These are phyloP conservation scores for Alternaria longipes DNA, from an alignment of 2,329 filamentous ascomycete genomes.

Conservation along the genomic window DNA sequence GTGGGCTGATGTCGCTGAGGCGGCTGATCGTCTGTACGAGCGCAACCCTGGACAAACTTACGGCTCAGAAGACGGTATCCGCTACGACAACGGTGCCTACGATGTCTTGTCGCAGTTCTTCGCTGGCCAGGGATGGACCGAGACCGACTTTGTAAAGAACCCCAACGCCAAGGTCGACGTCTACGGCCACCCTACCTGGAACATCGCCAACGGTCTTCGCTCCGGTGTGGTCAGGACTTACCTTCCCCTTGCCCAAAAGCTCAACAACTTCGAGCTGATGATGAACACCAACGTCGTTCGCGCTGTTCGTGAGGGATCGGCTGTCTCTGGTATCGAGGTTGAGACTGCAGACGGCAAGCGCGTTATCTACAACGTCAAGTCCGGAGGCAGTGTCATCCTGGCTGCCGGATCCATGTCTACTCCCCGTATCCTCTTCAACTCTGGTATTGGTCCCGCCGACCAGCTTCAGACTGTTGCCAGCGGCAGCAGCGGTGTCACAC, in stretches of 20 bases:
- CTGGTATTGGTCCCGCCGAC: constrained; percentile 70
- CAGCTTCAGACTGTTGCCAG: constrained; percentile 57
- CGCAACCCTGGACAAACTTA: constrained; percentile 74
- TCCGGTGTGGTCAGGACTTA: constrained; percentile 76
- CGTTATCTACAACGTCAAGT: constrained; percentile 63
- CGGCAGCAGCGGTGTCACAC: constrained; percentile 51
- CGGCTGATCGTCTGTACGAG: constrained; percentile 71
- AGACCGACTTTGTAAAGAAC: constrained; percentile 67
- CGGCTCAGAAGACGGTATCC: constrained; percentile 70
- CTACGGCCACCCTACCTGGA: constrained; percentile 71
- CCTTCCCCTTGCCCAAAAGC: constrained; percentile 67
- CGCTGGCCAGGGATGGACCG: constrained; percentile 67
- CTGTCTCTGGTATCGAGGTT: constrained; percentile 71
- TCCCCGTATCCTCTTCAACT: constrained; percentile 72
- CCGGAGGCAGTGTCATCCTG: constrained; percentile 70
- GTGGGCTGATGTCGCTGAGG: constrained; percentile 66
- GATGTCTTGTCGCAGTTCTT: constrained; percentile 70
- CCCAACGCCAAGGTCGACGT: constrained; percentile 68
- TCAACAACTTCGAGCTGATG: constrained; percentile 72
- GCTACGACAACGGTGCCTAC: constrained; percentile 72
- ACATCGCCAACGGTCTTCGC: constrained; percentile 71
- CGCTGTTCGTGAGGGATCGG: constrained; percentile 68
- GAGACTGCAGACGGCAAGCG: constrained; percentile 54
- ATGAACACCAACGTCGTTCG: constrained; percentile 71
- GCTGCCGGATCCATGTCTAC: constrained; percentile 74